Base-by-base conservation (phyloP, 371 early-diverging fungal genomes). In the Dinochytrium kinnereticum region DNA sequence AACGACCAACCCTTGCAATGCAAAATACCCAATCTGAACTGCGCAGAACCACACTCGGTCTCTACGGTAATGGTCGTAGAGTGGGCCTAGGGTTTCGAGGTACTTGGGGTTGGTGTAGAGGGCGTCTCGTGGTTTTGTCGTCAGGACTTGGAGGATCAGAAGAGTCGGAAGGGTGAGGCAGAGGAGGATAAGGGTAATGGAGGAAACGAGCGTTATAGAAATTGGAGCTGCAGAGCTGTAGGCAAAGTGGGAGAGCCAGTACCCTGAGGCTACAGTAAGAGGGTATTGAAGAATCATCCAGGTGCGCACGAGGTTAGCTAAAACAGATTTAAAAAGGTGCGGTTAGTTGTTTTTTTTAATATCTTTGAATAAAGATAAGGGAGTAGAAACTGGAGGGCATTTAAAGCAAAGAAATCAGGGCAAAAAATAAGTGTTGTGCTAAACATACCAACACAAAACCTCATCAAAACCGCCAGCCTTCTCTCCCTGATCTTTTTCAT, bases 171-270 rank as follows among this genome's bases (percentile, higher is more conserved):
- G n/a, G 37, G 21, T 2, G 33, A 70, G 13, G 70, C 70, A 70
- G 39, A 70, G 7, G 17, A 33, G 10, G n/a, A 33, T 26, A n/a
- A 70, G 53, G 39, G 44, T 38, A 26, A 70, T 33, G 38, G 59
- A 3, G n/a, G 70, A 57, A 7, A 70, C 38, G 70, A 50, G 51
- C 2, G 70, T 70, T 2, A 70, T 44, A 24, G 70, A 59, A 7
- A 37, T 10, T 10, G 70, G 70, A 21, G 70, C 57, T 1, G 24
- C 3, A 7, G 70, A 34, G 26, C 28, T 19, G 28, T 57, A 49
- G 1, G 70, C 55, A 31, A 59, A 70, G 40, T 70, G 57, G 38
- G 70, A 70, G 59, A 70, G 38, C 70, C 70, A 70, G 59, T 70
- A 70, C 15, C 17, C n/a, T n/a, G 70, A 70, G 15, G 59, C 30